Evolutionary conservation across 2,329 filamentous ascomycete genomes (phyloP), one percentile per base, ranked within the genome.

Genomic region (Xylariaceae sp.): DNA sequence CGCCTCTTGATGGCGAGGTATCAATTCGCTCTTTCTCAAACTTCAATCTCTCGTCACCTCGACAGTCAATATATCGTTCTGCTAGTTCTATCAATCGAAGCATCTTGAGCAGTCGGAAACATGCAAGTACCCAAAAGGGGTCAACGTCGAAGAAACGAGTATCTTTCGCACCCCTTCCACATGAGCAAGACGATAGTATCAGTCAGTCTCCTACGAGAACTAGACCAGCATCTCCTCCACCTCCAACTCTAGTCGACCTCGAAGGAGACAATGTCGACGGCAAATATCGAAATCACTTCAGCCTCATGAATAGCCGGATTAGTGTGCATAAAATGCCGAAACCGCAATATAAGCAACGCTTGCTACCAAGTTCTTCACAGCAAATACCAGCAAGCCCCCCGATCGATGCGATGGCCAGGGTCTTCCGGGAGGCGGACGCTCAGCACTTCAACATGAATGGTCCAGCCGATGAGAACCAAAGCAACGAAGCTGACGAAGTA

Each of bases 21-120:
- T 77, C 77, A 0, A 74, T 82, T 64, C 81, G 79, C 62, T 76
- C 80, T 0, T 83, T 84, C 66, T 75, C 78, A 1, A 76, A 77
- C 1, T 83, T 83, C 66, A 77, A 80, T 66, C 78, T 78, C 0
- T 77, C 79, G 0, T 81, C 80, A 0, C 78, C 81, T 0, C 73
- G 76, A 47, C 72, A 66, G n/a, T 64, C 62, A 11, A 62, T 66
- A 34, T 64, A 61, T 23, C 47, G 42, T n/a, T 63, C 55, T 4
- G 39, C 53, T 39, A 45, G 55, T 49, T 62, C 56, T 45, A 55
- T 47, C 39, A 58, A 56, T 15, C 60, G 66, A 37, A 62, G 67
- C n/a, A 71, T 69, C 23, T 59, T 71, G 13, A 62, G 61, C 11
- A 60, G 55, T 17, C 56, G 58, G 10, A 64, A 60, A 39, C 42